Conservation (phyloP, 2,329 filamentous ascomycete genomes). For the Arthroderma sp. region DNA sequence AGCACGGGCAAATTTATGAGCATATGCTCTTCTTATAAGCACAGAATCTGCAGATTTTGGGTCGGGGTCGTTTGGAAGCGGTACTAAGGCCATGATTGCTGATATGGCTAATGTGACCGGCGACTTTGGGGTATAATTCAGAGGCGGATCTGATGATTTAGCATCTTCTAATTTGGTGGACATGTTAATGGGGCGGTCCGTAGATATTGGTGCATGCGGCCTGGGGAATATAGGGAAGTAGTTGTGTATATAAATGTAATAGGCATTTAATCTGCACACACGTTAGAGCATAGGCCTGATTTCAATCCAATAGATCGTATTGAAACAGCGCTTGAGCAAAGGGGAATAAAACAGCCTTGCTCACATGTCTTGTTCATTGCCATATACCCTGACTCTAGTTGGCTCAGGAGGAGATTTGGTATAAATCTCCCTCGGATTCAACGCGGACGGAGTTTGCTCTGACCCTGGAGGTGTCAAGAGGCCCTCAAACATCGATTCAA, state of each 20-base stretch:
- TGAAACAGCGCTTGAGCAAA: not conserved
- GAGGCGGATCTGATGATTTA: conserved; percentile 19
- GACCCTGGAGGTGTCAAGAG: conserved; percentile 19
- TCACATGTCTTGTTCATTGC: conserved; percentile 29
- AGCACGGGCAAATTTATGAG: conserved; percentile 28
- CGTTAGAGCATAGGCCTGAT: not conserved
- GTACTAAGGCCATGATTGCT: conserved; percentile 30
- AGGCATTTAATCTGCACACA: conserved; percentile 28
- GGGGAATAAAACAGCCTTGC: conserved; percentile 8
- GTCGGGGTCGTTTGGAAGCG: conserved; percentile 27
- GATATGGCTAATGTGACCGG: conserved; percentile 32
- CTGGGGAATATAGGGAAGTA: conserved; percentile 35
- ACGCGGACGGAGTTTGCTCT: conserved; percentile 16
- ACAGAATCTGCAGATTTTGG: conserved; percentile 24
- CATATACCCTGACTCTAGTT: conserved; percentile 26
- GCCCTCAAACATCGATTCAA: conserved; percentile 27
- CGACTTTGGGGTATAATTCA: conserved; percentile 27
- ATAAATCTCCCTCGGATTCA: conserved; percentile 17
- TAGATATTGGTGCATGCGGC: conserved; percentile 16
- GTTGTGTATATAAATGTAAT: conserved; percentile 34
- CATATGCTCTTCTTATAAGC: conserved; percentile 25
- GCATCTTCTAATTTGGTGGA: conserved; percentile 18
- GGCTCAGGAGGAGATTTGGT: conserved; percentile 12
- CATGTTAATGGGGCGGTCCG: conserved; percentile 23
- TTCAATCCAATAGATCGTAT: not conserved